These are phyloP conservation scores for Cytospora piceicola DNA, from an alignment of 2,329 filamentous ascomycete species.

Conservation along the genomic window DNA sequence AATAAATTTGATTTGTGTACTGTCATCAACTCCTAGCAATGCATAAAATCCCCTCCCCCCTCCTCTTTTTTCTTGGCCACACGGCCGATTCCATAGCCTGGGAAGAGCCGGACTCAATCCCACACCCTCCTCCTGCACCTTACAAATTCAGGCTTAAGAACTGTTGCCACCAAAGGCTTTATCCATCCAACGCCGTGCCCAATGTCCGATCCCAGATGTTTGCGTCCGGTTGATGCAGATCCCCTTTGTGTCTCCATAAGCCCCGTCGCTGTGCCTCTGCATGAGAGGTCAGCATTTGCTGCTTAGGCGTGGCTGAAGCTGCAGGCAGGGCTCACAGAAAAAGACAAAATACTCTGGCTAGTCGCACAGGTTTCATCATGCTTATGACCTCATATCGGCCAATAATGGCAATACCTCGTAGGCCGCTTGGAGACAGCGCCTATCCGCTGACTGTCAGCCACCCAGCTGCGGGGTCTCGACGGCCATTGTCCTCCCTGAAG, in stretches of 20 bases:
- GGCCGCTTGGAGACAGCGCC: neutral
- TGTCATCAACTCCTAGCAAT: neutral
- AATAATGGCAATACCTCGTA: neutral
- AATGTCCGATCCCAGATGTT: neutral
- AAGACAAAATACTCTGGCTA: neutral
- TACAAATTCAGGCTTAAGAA: neutral
- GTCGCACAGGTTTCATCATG: neutral
- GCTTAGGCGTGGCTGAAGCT: neutral
- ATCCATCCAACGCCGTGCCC: conserved; percentile 2
- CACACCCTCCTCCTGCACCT: neutral
- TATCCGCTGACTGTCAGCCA: neutral
- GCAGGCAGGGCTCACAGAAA: neutral
- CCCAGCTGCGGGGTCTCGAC: neutral
- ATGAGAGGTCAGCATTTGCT: neutral
- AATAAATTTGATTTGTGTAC: neutral
- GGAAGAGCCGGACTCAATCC: neutral
- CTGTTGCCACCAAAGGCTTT: neutral
- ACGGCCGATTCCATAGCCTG: neutral
- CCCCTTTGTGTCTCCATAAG: neutral
- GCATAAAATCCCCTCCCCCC: neutral
- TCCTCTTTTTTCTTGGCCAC: neutral
- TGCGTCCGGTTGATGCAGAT: neutral
- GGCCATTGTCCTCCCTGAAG: neutral
- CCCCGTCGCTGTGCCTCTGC: neutral
- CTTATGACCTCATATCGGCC: neutral